Percentiles rank a stretch among this genome's conserved stretches.
Evolutionary conservation across 306 rosid genomes (phyloP).

Genomic region (Cicer cuneatum): DNA sequence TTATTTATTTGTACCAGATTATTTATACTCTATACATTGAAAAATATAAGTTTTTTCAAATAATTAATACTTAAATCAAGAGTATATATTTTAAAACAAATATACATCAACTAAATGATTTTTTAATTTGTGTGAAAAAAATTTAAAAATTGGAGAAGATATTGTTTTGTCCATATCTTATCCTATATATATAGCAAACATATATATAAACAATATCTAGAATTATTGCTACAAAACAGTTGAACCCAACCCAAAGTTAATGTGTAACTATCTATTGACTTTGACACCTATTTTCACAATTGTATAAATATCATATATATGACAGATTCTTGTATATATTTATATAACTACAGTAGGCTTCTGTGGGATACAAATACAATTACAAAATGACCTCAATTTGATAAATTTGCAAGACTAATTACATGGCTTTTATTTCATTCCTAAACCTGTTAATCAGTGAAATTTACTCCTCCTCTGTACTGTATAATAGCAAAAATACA

Average conservation of each 20-base stretch:
- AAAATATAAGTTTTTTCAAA: background rate
- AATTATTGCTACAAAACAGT: background rate
- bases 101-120: background rate
- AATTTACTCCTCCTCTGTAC: conserved; percentile 3
- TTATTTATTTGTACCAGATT: background rate
- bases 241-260: background rate
- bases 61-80: background rate
- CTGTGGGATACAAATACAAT: background rate
- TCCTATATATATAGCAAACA: too few relatives aligned
- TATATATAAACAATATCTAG: background rate
- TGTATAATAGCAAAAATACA: conserved; percentile 15
- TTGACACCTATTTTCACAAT: background rate
- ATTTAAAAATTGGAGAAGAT: too few relatives aligned
- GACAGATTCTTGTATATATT: background rate
- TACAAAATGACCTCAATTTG: conserved; percentile 1
- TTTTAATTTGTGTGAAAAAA: too few relatives aligned
- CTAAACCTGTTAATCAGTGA: conserved; percentile 12
- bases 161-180: too few relatives aligned
- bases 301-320: background rate
- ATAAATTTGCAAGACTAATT: conserved; percentile 10
- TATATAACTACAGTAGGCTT: background rate
- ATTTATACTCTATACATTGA: background rate
- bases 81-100: background rate
- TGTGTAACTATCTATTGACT: background rate
- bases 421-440: conserved; percentile 10